Conservation (phyloP, 805 yeast genomes). For the Lipomyces starkeyi region DNA sequence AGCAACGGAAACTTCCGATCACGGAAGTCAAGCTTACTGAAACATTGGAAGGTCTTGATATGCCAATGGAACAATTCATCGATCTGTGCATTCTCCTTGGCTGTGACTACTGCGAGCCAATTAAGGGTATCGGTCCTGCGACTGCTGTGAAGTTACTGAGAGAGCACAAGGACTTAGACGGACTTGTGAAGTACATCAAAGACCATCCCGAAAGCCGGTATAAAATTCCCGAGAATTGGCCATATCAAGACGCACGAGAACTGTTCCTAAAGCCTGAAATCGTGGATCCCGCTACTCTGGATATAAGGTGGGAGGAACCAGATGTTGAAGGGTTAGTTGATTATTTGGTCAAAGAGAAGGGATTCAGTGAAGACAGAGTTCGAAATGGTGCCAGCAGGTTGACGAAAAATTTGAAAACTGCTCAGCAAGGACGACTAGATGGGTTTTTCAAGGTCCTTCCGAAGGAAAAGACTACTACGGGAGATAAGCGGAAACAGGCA, state of each 20-base stretch:
- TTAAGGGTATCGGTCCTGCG: conserved; percentile 94
- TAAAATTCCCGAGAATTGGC: conserved; percentile 94
- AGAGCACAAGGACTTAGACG: conserved; percentile 82
- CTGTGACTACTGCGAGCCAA: conserved; percentile 96
- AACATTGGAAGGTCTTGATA: conserved; percentile 76
- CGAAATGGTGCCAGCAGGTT: conserved; percentile 84
- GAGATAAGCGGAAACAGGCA: conserved; percentile 47
- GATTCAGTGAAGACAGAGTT: conserved; percentile 91
- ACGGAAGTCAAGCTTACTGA: conserved; percentile 74
- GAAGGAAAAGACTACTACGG: conserved; percentile 46
- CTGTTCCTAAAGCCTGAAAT: conserved; percentile 86
- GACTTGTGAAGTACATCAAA: conserved; percentile 64
- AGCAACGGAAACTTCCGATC: conserved; percentile 89
- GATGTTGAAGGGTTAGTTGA: conserved; percentile 82
- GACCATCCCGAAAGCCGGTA: conserved; percentile 61
- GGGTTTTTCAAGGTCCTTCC: conserved; percentile 81
- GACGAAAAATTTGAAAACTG: conserved; percentile 79
- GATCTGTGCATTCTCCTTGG: conserved; percentile 94
- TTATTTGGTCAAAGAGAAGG: conserved; percentile 84
- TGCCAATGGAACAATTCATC: conserved; percentile 61
- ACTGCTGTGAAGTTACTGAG: conserved; percentile 88
- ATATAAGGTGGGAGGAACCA: conserved; percentile 87
- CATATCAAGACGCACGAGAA: conserved; percentile 83
- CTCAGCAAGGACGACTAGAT: conserved; percentile 79
- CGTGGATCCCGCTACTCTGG: conserved; percentile 61